These are phyloP conservation scores for Microascus cirrosus DNA, from an alignment of 2,329 filamentous ascomycete genomes.

Conservation along the genomic window DNA sequence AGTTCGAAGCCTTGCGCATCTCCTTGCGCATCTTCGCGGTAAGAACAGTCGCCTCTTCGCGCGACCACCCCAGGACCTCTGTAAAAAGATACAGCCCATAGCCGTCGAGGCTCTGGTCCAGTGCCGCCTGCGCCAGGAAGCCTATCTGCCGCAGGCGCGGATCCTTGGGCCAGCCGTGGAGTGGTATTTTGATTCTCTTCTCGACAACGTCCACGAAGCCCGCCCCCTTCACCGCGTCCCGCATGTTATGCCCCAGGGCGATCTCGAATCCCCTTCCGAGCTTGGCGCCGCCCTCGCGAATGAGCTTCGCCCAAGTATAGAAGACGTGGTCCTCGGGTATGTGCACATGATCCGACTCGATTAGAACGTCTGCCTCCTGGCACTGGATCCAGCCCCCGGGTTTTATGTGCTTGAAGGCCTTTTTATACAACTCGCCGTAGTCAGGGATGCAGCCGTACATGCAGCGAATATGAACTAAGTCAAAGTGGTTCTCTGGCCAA, in stretches of 20 bases:
- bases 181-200: constrained; percentile 20
- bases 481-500: constrained; percentile 24
- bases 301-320: constrained; percentile 9
- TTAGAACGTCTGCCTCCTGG: constrained; percentile 7
- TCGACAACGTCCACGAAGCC: constrained; percentile 6
- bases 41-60: background rate
- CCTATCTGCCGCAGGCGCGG: constrained; percentile 21
- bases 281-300: constrained; percentile 5
- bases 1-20: background rate
- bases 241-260: background rate
- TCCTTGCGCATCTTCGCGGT: background rate
- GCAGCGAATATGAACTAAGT: constrained; percentile 13
- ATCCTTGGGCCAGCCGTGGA: constrained; percentile 23
- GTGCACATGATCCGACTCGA: constrained; percentile 13
- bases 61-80: background rate
- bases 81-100: background rate
- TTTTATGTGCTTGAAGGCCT: background rate
- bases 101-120: background rate
- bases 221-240: background rate
- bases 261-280: background rate
- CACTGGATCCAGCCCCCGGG: constrained; percentile 10
- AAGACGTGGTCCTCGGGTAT: constrained; percentile 10
- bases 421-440: too few relatives aligned
- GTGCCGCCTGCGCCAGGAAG: constrained; percentile 9
- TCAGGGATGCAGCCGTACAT: too few relatives aligned